Evolutionary conservation across 2,329 filamentous ascomycete genomes (phyloP).

Genomic region (Nigrospora sphaerica): DNA sequence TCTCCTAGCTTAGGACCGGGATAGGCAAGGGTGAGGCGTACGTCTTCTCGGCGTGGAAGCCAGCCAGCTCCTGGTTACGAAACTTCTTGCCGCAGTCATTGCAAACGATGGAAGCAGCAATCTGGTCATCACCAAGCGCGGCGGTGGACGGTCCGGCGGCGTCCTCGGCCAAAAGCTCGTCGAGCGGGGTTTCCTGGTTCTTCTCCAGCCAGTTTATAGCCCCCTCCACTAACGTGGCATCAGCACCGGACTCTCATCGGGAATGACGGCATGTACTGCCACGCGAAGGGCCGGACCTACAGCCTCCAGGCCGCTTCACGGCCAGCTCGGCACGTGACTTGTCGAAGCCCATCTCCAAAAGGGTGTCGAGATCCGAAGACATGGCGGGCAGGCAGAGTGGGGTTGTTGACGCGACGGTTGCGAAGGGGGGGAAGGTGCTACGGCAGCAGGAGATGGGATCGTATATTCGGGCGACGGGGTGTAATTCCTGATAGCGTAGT

Average conservation of each 20-base stretch:
- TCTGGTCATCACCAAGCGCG: slow-evolving; percentile 61
- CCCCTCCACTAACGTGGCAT: slow-evolving; percentile 57
- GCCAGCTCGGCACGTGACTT: slow-evolving; percentile 75
- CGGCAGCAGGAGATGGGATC: too few relatives aligned
- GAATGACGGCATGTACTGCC: slow-evolving; percentile 8
- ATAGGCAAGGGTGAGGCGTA: slow-evolving; percentile 24
- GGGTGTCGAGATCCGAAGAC: slow-evolving; percentile 52
- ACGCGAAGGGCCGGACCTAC: slow-evolving; percentile 39
- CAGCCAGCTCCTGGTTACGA: slow-evolving; percentile 70
- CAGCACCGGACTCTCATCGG: slow-evolving; percentile 7
- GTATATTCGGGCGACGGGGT: too few relatives aligned
- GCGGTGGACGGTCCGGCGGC: slow-evolving; percentile 45
- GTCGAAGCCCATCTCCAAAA: slow-evolving; percentile 76
- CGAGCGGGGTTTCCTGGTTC: slow-evolving; percentile 80
- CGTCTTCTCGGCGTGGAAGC: slow-evolving; percentile 88
- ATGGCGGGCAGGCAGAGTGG: slow-evolving; percentile 27
- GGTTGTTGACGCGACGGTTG: too few relatives aligned
- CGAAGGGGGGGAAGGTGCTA: too few relatives aligned
- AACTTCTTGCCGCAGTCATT: slow-evolving; percentile 94
- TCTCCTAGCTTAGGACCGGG: background rate
- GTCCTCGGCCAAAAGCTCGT: slow-evolving; percentile 64
- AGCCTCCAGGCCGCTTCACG: slow-evolving; percentile 71
- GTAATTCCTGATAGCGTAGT: too few relatives aligned
- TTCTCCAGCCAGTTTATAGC: slow-evolving; percentile 93
- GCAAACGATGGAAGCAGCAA: slow-evolving; percentile 78